A percentile compares a stretch with the other conserved stretches of the same genome.
These are phyloP conservation scores for Dipodascus albidus DNA, from an alignment of 805 yeast genomes.

Conservation along the genomic window DNA sequence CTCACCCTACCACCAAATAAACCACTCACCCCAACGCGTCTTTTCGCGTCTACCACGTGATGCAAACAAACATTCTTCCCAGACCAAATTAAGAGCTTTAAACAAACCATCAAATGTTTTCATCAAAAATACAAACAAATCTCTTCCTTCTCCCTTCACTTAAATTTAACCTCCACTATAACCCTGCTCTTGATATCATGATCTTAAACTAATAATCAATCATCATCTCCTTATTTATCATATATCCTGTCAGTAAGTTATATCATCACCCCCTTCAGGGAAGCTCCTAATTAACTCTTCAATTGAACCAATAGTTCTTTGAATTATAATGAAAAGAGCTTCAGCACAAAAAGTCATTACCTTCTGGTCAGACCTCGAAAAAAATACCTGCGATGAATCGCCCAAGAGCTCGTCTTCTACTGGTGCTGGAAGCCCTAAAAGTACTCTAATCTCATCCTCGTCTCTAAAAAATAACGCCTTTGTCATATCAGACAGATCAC, in stretches of 20 bases:
- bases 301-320: too few species aligned
- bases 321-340: conserved; percentile 8
- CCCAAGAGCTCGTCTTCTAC: conserved; percentile 9
- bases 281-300: too few species aligned
- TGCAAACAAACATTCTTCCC: background rate
- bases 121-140: background rate
- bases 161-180: background rate
- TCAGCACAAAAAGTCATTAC: conserved; percentile 4
- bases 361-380: conserved; percentile 17
- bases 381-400: conserved; percentile 4
- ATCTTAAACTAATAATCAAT: background rate
- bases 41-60: background rate
- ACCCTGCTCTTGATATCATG: background rate
- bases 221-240: too few species aligned
- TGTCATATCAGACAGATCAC: background rate
- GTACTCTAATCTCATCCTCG: background rate
- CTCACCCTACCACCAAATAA: too few species aligned
- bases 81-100: background rate
- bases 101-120: background rate
- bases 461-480: background rate
- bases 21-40: too few species aligned
- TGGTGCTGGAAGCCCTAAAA: background rate
- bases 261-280: too few species aligned
- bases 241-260: too few species aligned
- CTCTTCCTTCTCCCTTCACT: background rate